Conservation (phyloP, 140 eudicot genomes). For the Artemisia princeps region DNA sequence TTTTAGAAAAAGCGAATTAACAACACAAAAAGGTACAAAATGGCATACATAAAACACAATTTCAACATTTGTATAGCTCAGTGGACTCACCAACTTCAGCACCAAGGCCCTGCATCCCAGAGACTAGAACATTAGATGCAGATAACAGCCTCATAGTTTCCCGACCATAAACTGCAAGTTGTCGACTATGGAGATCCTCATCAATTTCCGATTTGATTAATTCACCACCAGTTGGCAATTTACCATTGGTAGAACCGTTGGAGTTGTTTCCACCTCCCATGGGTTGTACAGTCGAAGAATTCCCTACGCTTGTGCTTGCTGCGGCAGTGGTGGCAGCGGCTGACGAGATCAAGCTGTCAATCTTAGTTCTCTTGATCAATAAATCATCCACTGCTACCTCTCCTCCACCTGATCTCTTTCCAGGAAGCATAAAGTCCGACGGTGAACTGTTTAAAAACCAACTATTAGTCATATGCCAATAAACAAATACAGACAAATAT, state of each 20-base stretch:
- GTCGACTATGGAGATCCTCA: slow-evolving; percentile 95
- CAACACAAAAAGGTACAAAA: not conserved
- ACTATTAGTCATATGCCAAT: slow-evolving; percentile 19
- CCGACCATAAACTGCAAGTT: slow-evolving; percentile 89
- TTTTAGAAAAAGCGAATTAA: too few species aligned
- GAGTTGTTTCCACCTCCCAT: slow-evolving; percentile 45
- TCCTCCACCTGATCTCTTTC: slow-evolving; percentile 69
- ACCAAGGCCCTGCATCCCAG: slow-evolving; percentile 92
- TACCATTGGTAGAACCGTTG: slow-evolving; percentile 39
- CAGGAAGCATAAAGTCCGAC: slow-evolving; percentile 88
- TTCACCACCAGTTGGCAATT: slow-evolving; percentile 32
- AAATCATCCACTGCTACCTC: slow-evolving; percentile 50
- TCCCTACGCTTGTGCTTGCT: slow-evolving; percentile 28
- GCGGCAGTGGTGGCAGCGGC: slow-evolving; percentile 31
- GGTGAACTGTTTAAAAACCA: slow-evolving; percentile 47
- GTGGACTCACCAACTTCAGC: slow-evolving; percentile 68
- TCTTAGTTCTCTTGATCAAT: slow-evolving; percentile 48
- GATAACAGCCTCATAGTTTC: slow-evolving; percentile 86
- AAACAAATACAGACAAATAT: not conserved
- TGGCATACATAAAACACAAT: not conserved
- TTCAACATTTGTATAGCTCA: not conserved
- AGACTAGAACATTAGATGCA: slow-evolving; percentile 67
- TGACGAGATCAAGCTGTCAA: slow-evolving; percentile 37
- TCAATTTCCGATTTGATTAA: slow-evolving; percentile 49
- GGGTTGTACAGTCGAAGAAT: slow-evolving; percentile 25